Base-by-base conservation (phyloP, 345 rosid species). In the Odontarrhena argentea region DNA sequence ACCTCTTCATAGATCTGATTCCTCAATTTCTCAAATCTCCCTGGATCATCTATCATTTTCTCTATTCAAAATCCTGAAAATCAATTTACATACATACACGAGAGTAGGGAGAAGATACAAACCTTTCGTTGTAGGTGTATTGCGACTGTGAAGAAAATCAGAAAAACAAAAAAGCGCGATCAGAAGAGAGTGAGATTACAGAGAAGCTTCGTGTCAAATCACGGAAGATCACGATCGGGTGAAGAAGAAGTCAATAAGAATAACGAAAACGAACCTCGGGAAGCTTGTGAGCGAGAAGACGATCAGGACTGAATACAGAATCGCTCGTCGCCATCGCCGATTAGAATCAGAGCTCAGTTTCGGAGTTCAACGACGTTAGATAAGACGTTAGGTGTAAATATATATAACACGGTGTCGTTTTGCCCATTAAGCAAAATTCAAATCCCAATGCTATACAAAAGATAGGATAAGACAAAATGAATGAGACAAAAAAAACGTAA, bases 91-190 rank as follows among this genome's bases (percentile, higher is more conserved):
- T 11, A 60, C 5, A 57, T 0, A 49, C 30, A 48, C 10, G 28
- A 15, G 14, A 36, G 34, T 50, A 41, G 63, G 56, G 37, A 13
- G n/a, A 45, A 46, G 77, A 67, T 5, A 1, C 56, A 9, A 63
- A 91, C 97, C 96, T 88, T 46, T 82, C 97, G 13, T 84, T 79
- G 64, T 88, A 85, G 54, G 56, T 57, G 77, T 36, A 78, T 15
- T 74, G 70, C 34, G 61, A 50, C 97, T 87, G 83, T 58, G 47
- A 70, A 3, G 36, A 38, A 58, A 54, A 47, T 10, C 36, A 65
- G 6, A 40, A 59, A 38, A 65, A 44, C 22, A 18, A 13, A 5
- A 47, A 47, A 43, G 2, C 22, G 56, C 61, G 62, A 70, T 36
- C 49, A 62, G 15, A 37, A 35, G 1, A 45, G 3, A 4, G 11